Evolutionary conservation across 2,329 filamentous ascomycete species (phyloP).

Genomic region (Scedosporium apiospermum): DNA sequence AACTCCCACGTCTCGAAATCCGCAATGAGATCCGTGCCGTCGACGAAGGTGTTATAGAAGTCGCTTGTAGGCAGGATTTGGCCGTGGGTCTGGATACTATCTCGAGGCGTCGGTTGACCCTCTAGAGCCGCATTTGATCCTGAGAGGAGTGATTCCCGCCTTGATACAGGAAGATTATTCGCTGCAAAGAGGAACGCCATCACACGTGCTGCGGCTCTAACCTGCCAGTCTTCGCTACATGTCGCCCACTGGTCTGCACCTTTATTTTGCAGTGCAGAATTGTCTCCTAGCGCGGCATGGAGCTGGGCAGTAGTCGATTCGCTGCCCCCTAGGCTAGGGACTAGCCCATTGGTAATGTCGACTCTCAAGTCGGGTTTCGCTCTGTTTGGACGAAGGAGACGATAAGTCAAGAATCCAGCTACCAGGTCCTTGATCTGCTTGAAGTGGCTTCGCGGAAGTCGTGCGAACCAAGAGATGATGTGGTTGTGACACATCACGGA

Average conservation of each 20-base stretch:
- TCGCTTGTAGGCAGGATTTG: constrained; percentile 70
- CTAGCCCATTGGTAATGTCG: constrained; percentile 56
- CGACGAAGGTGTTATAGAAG: constrained; percentile 81
- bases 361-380: constrained; percentile 51
- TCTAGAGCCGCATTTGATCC: background rate
- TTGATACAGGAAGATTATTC: constrained; percentile 48
- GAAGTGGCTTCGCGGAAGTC: constrained; percentile 59
- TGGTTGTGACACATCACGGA: constrained; percentile 67
- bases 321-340: constrained; percentile 63
- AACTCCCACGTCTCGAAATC: constrained; percentile 88
- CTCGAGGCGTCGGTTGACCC: constrained; percentile 23
- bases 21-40: constrained; percentile 73
- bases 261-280: constrained; percentile 21
- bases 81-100: constrained; percentile 24
- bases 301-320: constrained; percentile 55
- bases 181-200: constrained; percentile 75
- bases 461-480: constrained; percentile 69
- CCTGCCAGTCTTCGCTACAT: constrained; percentile 83
- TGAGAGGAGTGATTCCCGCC: constrained; percentile 15
- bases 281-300: constrained; percentile 60
- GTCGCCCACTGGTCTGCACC: constrained; percentile 45
- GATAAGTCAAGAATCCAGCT: constrained; percentile 70
- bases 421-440: constrained; percentile 66
- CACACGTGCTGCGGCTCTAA: constrained; percentile 69
- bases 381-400: constrained; percentile 61